A percentile compares a stretch with the other conserved stretches of the same genome.
phyloP scores from a whole-genome alignment of 176 grass and related monocot genomes.

The Metroxylon sagu region DNA sequence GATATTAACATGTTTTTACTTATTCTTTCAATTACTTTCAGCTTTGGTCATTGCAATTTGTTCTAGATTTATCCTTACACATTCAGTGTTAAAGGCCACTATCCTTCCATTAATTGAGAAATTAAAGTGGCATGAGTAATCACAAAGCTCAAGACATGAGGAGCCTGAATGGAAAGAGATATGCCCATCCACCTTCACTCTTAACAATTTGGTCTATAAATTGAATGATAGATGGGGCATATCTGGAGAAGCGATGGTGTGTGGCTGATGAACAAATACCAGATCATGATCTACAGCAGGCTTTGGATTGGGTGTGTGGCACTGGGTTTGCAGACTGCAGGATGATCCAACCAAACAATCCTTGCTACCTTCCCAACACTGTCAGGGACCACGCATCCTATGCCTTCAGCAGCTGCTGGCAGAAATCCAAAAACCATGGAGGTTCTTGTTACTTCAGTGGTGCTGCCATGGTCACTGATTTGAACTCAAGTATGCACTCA shows the following conservation, averaged over 20 bases:
- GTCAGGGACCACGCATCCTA: constrained; percentile 45
- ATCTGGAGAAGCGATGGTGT: constrained; percentile 40
- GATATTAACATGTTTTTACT: too few relatives aligned
- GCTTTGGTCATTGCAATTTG: too few relatives aligned
- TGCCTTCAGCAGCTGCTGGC: constrained; percentile 58
- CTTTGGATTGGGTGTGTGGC: constrained; percentile 36
- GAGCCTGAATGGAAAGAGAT: too few relatives aligned
- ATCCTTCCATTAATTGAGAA: too few relatives aligned
- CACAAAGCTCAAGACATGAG: too few relatives aligned
- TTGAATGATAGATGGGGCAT: constrained; percentile 4
- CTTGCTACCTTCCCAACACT: constrained; percentile 54
- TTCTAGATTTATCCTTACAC: too few relatives aligned
- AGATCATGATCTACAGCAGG: constrained; percentile 39
- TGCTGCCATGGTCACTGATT: constrained; percentile 41
- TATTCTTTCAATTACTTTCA: too few relatives aligned
- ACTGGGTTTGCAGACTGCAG: constrained; percentile 39
- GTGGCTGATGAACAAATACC: constrained; percentile 51
- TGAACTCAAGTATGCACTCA: constrained; percentile 42
- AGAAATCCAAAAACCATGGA: constrained; percentile 59
- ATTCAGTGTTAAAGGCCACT: too few relatives aligned
- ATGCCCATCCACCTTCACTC: too few relatives aligned
- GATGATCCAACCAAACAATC: constrained; percentile 41
- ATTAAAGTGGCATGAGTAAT: too few relatives aligned
- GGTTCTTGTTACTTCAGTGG: constrained; percentile 58
- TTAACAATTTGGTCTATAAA: too few relatives aligned